Percentiles rank a stretch among this genome's conserved stretches.
Evolutionary conservation across 768 basidiomycete species (phyloP).

Genomic region (Royoungia palumana): DNA sequence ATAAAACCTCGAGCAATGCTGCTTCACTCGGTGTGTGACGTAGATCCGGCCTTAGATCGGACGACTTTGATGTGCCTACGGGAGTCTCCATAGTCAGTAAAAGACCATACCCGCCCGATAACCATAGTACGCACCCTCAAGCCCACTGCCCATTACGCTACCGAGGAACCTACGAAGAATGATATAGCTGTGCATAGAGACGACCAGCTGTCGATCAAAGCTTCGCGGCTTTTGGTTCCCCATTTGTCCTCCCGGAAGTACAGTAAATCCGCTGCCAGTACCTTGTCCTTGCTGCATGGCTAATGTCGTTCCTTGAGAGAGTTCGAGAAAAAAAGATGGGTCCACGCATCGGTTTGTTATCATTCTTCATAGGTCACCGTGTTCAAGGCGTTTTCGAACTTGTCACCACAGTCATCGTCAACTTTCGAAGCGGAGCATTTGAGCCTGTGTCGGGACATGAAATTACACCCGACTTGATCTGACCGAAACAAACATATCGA

Average conservation of each 20-base stretch:
- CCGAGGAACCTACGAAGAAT: not conserved
- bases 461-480: conserved; percentile 4
- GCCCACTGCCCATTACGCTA: not conserved
- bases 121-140: too few relatives aligned
- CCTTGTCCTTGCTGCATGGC: too few relatives aligned
- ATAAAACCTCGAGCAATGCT: too few relatives aligned
- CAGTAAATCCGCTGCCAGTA: not conserved
- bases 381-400: too few relatives aligned
- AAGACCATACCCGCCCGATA: not conserved
- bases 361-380: too few relatives aligned
- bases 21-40: too few relatives aligned
- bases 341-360: too few relatives aligned
- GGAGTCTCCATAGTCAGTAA: not conserved
- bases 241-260: not conserved
- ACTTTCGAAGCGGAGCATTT: conserved; percentile 5
- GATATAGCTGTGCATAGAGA: conserved; percentile 3
- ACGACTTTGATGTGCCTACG: too few relatives aligned
- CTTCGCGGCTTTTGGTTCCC: not conserved
- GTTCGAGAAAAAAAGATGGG: too few relatives aligned
- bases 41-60: too few relatives aligned
- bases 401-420: too few relatives aligned
- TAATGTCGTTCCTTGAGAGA: too few relatives aligned
- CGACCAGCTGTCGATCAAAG: conserved; percentile 13
- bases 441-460: conserved; percentile 13
- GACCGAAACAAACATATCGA: not conserved